Evolutionary conservation across 495 filamentous ascomycete genomes (phyloP), one percentile per base, ranked within the genome.

Genomic region (Penicillium lividum): DNA sequence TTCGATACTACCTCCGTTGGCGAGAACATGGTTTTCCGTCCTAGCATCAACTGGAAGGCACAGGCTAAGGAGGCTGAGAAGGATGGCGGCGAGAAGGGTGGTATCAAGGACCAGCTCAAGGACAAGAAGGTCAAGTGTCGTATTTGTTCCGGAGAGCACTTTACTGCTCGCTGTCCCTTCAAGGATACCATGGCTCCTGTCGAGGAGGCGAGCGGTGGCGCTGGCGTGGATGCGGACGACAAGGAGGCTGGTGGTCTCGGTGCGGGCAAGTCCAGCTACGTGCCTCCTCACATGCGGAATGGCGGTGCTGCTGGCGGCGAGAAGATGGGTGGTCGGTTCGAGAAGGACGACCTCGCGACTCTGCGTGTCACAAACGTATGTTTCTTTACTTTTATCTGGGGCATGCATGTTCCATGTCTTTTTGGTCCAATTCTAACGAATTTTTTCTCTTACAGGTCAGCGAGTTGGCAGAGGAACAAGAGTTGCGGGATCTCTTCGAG

Each of bases 101-200:
- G 82, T 66, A 87, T 96, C 80, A 94, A 92, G 81, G 91, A 92
- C 63, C 85, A 91, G 82, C 82, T 97, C 58, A 96, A 93, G 86
- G 91, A 97, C 77, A 96, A 96, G 85, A 96, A 96, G 83, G 95
- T 98, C 78, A 97, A 97, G 83, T 98, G 94, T 77, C 87, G 94
- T 80, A 98, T 98, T 70, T 98, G 94, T 78, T 89, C 86, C 73
- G 94, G 95, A 64, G 95, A 98, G 79, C 94, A 98, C 82, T 98
- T 97, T 80, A 98, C 94, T 4, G 92, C 93, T 30, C 85, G 93
- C 68, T 98, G 83, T 88, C 93, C 88, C 28, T 91, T 89, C 76
- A 91, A 90, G 77, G 88, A 90, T 66, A 91, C 88, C 44, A 88
- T 91, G 80, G 87, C 88, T 10, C 88, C 88, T 2, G 81, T 89